These are phyloP conservation scores for Solanum acaule DNA, from an alignment of 257 asterid species.

Conservation along the genomic window DNA sequence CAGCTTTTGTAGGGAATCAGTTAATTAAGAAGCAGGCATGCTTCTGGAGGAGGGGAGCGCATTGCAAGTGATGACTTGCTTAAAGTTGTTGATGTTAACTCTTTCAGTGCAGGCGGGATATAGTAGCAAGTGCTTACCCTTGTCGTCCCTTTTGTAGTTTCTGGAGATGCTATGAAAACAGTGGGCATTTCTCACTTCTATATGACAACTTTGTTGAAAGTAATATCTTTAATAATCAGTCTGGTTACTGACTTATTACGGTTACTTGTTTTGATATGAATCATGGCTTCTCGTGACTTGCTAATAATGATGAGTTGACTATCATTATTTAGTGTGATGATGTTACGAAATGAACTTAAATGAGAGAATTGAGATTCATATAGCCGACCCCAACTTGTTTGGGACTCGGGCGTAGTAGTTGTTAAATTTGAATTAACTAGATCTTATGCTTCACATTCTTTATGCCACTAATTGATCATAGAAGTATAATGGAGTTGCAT, in stretches of 20 bases:
- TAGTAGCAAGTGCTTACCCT: not conserved
- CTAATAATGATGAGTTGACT: not conserved
- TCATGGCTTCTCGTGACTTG: not conserved
- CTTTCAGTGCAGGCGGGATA: not conserved
- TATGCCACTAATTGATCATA: not conserved
- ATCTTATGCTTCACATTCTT: not conserved
- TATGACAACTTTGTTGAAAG: not conserved
- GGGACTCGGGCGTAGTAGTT: rapidly evolving
- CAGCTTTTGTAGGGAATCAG: not conserved
- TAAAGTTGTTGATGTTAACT: not conserved
- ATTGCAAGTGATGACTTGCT: not conserved
- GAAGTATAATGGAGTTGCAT: not conserved
- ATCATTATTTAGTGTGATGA: not conserved
- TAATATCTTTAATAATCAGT: not conserved
- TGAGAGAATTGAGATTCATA: not conserved
- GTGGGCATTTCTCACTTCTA: not conserved
- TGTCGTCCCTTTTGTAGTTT: not conserved
- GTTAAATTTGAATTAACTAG: not conserved
- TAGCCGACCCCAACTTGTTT: not conserved
- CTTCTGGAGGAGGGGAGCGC: not conserved
- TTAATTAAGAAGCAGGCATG: not conserved
- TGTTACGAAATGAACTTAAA: not conserved
- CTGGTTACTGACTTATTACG: not conserved
- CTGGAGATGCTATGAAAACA: not conserved
- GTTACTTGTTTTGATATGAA: not conserved